phyloP scores from a whole-genome alignment of 768 basidiomycete genomes.

The Mycena leptocephala region DNA sequence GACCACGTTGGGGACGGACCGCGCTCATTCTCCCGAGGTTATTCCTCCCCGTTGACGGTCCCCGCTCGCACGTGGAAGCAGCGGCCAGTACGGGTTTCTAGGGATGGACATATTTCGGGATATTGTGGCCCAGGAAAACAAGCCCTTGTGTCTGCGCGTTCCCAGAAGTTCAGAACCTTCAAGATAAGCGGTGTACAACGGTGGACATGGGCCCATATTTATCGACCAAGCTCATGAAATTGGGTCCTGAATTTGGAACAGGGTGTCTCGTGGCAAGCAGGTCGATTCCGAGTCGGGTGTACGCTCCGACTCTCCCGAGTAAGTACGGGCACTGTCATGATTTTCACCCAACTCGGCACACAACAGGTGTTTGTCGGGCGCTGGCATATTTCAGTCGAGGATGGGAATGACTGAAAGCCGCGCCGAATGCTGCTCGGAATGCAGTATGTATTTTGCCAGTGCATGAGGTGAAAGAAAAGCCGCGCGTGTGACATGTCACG shows the following conservation, averaged over 20 bases:
- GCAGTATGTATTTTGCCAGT: too few relatives aligned
- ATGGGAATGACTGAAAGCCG: too few relatives aligned
- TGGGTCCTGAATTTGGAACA: neutral
- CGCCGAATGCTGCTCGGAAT: too few relatives aligned
- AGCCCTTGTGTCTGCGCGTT: neutral
- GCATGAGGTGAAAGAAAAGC: too few relatives aligned
- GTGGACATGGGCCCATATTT: neutral
- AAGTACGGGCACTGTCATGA: too few relatives aligned
- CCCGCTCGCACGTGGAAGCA: conserved; percentile 1
- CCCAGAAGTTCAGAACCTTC: neutral
- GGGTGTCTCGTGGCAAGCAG: neutral
- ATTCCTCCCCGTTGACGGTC: conserved; percentile 1
- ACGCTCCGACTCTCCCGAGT: too few relatives aligned
- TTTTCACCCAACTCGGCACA: too few relatives aligned
- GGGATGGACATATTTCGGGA: neutral
- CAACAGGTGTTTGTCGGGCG: too few relatives aligned
- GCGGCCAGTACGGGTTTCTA: too few relatives aligned
- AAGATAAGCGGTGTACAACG: neutral
- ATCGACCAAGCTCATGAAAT: neutral
- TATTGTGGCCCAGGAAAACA: neutral
- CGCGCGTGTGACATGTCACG: too few relatives aligned
- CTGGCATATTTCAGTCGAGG: too few relatives aligned
- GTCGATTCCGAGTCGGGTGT: neutral
- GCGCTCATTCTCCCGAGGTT: conserved; percentile 28
- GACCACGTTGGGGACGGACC: conserved; percentile 28